phyloP scores from a whole-genome alignment of 345 rosid species.

The Corchorus capsularis region DNA sequence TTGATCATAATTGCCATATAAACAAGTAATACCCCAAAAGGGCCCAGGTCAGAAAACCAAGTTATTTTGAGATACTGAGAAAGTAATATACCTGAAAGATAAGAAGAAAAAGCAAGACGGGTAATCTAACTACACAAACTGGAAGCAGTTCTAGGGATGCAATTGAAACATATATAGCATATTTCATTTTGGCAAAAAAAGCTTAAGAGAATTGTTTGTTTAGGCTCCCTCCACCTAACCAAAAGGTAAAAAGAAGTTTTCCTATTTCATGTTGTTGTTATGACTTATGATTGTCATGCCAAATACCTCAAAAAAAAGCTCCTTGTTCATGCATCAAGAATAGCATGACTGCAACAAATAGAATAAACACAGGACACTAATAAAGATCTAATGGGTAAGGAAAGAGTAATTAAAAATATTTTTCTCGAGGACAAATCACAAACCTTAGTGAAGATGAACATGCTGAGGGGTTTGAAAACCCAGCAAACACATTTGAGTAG shows the following conservation, averaged over 20 bases:
- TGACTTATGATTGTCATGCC: not conserved
- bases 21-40: not conserved
- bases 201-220: not conserved
- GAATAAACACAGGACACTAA: not conserved
- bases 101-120: not conserved
- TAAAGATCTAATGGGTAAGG: not conserved
- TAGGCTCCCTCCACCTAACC: not conserved
- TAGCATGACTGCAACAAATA: not conserved
- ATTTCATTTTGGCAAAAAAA: not conserved
- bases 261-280: not conserved
- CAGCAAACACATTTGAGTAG: conserved; percentile 73
- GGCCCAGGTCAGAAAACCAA: not conserved
- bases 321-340: not conserved
- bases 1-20: not conserved
- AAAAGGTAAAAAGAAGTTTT: not conserved
- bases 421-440: conserved; percentile 8
- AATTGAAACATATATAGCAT: not conserved
- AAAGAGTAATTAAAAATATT: not conserved
- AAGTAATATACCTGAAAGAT: not conserved
- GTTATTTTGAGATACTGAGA: not conserved
- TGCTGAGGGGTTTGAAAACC: conserved; percentile 48
- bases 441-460: conserved; percentile 55
- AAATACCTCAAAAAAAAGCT: not conserved
- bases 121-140: not conserved
- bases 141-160: no score